phyloP scores from a whole-genome alignment of 2,329 filamentous ascomycete genomes.

The Pseudonectria foliicola region DNA sequence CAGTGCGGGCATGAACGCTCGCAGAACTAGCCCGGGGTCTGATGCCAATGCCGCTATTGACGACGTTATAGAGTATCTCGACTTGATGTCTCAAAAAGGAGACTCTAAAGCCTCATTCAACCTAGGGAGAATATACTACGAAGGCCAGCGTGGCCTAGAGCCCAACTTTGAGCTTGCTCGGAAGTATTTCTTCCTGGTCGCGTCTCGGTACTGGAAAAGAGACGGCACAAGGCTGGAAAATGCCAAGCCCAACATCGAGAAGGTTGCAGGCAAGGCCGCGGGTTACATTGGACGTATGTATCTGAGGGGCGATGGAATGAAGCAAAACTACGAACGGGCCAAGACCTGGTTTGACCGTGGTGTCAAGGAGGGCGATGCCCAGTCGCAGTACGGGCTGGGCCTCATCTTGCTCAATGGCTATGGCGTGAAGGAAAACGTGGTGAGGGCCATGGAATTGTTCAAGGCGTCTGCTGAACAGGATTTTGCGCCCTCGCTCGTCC shows the following conservation, averaged over 20 bases:
- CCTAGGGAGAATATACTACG: constrained; percentile 79
- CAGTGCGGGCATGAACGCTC: constrained; percentile 77
- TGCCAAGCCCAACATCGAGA: constrained; percentile 64
- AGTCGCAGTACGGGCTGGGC: constrained; percentile 79
- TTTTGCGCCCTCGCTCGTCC: constrained; percentile 71
- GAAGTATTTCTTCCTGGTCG: constrained; percentile 74
- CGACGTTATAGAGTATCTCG: constrained; percentile 90
- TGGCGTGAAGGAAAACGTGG: constrained; percentile 61
- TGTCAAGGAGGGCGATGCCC: constrained; percentile 64
- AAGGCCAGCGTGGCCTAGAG: constrained; percentile 69
- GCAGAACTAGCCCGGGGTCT: constrained; percentile 64
- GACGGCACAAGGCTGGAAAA: constrained; percentile 69
- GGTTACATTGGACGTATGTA: constrained; percentile 87
- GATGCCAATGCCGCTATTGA: constrained; percentile 82
- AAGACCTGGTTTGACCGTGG: constrained; percentile 79
- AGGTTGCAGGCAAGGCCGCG: constrained; percentile 73
- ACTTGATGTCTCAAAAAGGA: constrained; percentile 83
- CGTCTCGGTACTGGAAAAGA: constrained; percentile 72
- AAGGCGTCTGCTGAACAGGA: constrained; percentile 76
- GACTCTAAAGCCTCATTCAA: constrained; percentile 83
- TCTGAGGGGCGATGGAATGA: constrained; percentile 75
- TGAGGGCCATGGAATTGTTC: constrained; percentile 68
- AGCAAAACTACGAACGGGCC: constrained; percentile 71
- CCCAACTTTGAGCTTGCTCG: constrained; percentile 67
- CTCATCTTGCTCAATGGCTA: constrained; percentile 77